phyloP scores from a whole-genome alignment of 2,329 filamentous ascomycete species.

The Phoma herbarum region DNA sequence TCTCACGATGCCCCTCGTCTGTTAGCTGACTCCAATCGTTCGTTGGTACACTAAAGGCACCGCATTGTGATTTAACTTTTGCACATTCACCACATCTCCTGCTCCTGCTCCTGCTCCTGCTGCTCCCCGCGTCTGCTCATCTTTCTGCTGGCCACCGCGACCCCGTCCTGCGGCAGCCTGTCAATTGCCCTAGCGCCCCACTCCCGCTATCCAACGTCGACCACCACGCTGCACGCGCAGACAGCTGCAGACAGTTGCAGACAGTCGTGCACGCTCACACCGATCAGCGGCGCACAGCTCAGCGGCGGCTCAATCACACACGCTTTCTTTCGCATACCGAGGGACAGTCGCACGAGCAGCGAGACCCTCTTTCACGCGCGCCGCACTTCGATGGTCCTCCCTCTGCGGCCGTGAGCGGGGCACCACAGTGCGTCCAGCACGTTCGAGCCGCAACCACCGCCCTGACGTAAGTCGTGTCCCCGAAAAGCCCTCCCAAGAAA shows the following conservation, averaged over 20 bases:
- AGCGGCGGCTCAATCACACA: background rate
- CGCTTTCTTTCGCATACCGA: no score
- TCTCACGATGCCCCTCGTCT: constrained; percentile 20
- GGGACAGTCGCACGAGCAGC: constrained; percentile 5
- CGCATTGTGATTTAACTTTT: constrained; percentile 4
- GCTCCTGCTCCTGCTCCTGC: background rate
- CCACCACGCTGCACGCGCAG: constrained; percentile 7
- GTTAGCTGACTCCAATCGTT: constrained; percentile 6
- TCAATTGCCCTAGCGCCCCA: background rate
- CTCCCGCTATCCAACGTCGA: background rate
- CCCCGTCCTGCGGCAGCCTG: background rate
- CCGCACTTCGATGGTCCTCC: constrained; percentile 16
- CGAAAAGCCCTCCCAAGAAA: no score
- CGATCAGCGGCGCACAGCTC: constrained; percentile 10
- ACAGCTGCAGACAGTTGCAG: no score
- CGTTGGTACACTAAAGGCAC: no score
- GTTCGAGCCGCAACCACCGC: constrained; percentile 12
- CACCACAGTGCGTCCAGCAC: constrained; percentile 18
- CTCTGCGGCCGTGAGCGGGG: constrained; percentile 19
- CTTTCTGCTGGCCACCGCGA: background rate
- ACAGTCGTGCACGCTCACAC: constrained; percentile 12
- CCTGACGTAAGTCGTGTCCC: constrained; percentile 19
- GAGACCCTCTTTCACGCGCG: background rate
- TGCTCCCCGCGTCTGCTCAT: background rate
- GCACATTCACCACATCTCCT: constrained; percentile 1